These are phyloP conservation scores for Colletotrichum lini DNA, from an alignment of 2,329 filamentous ascomycete species.

Conservation along the genomic window DNA sequence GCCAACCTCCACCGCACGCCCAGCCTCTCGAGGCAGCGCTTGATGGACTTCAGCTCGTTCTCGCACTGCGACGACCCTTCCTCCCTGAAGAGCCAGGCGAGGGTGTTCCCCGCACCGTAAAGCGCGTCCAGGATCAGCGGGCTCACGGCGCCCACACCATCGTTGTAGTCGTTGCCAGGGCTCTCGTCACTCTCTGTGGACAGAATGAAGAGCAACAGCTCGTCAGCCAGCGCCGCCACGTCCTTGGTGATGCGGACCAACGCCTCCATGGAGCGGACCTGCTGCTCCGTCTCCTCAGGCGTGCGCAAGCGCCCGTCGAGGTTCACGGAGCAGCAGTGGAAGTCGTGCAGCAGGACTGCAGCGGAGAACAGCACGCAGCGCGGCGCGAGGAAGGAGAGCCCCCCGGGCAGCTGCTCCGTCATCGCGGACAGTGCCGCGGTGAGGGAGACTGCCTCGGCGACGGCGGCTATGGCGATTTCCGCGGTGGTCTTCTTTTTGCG, in stretches of 20 bases:
- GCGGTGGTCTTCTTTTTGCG: conserved; percentile 38
- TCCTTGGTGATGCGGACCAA: conserved; percentile 49
- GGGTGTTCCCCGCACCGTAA: conserved; percentile 55
- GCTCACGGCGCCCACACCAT: conserved; percentile 47
- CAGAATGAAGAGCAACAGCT: conserved; percentile 44
- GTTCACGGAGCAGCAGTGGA: conserved; percentile 53
- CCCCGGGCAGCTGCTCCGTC: background rate
- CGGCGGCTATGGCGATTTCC: conserved; percentile 11
- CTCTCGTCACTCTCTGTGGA: conserved; percentile 30
- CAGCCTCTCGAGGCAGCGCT: conserved; percentile 49
- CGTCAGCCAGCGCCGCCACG: conserved; percentile 49
- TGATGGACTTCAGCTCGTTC: conserved; percentile 49
- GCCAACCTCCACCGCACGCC: conserved; percentile 54
- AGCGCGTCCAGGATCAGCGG: conserved; percentile 55
- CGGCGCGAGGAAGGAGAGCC: conserved; percentile 39
- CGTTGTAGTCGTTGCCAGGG: conserved; percentile 27
- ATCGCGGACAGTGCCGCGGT: conserved; percentile 2
- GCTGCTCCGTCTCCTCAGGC: conserved; percentile 49
- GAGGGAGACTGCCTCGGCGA: conserved; percentile 7
- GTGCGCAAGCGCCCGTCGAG: conserved; percentile 43
- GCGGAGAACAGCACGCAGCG: conserved; percentile 44
- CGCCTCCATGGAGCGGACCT: conserved; percentile 51
- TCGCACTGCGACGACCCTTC: conserved; percentile 50
- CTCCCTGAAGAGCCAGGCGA: conserved; percentile 56
- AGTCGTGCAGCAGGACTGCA: conserved; percentile 52